phyloP scores from a whole-genome alignment of 1,284 basidiomycete genomes.

The Malassezia pachydermatis region DNA sequence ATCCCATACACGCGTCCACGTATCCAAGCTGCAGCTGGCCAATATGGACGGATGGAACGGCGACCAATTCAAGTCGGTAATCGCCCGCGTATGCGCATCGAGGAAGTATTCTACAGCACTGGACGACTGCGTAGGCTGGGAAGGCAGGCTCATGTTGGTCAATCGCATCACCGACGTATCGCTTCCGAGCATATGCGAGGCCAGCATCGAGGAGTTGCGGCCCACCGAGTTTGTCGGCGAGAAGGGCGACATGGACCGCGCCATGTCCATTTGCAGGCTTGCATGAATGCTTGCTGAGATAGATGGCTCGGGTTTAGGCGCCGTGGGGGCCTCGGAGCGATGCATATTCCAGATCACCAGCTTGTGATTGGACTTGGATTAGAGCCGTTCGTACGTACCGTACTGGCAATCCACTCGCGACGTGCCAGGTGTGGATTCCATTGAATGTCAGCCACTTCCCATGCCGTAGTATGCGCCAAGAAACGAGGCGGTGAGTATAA shows the following conservation, averaged over 20 bases:
- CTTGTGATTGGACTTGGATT: conserved; percentile 66
- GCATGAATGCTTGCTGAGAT: background rate
- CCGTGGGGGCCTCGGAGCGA: conserved; percentile 23
- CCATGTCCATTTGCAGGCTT: background rate
- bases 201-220: background rate
- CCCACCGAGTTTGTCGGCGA: background rate
- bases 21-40: conserved; percentile 44
- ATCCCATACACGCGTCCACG: conserved; percentile 47
- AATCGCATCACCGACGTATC: too few relatives aligned
- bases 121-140: conserved; percentile 17
- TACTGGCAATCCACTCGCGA: conserved; percentile 83
- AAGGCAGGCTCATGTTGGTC: background rate
- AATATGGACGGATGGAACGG: conserved; percentile 43
- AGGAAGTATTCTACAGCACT: conserved; percentile 33
- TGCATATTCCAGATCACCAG: conserved; percentile 90
- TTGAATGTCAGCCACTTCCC: conserved; percentile 86
- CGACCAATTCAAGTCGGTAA: conserved; percentile 48
- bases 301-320: background rate
- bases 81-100: conserved; percentile 40
- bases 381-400: conserved; percentile 47
- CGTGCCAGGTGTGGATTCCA: conserved; percentile 85
- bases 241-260: background rate
- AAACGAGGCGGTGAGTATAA: conserved; percentile 79
- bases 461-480: conserved; percentile 85
- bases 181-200: background rate